Conservation (phyloP, 257 asterid species). For the Jacaranda copaia region DNA sequence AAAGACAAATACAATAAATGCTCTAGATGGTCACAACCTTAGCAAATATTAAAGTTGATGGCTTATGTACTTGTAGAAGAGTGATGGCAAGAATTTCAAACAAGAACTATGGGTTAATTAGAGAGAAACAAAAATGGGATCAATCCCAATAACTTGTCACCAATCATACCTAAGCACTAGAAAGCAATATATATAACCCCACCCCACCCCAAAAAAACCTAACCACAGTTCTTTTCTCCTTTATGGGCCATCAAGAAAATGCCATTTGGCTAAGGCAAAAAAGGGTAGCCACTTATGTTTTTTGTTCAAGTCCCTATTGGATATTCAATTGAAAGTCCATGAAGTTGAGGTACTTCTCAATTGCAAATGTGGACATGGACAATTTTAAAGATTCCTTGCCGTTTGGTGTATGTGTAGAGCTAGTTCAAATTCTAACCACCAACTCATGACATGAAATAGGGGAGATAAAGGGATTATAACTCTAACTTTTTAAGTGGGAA, state of each 20-base stretch:
- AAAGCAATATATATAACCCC: too few relatives aligned
- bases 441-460: too few relatives aligned
- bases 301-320: neutral
- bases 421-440: slow-evolving; percentile 5
- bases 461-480: too few relatives aligned
- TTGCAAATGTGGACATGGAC: slow-evolving; percentile 13
- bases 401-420: slow-evolving; percentile 33
- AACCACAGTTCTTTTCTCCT: too few relatives aligned
- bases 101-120: neutral
- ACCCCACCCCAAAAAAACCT: too few relatives aligned
- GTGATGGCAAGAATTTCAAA: neutral
- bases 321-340: neutral
- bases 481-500: too few relatives aligned
- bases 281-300: slow-evolving; percentile 8
- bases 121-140: neutral
- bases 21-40: too few relatives aligned
- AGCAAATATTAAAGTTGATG: too few relatives aligned
- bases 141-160: neutral
- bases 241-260: slow-evolving; percentile 9
- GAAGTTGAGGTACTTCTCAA: neutral
- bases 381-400: slow-evolving; percentile 30
- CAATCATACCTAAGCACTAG: neutral
- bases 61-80: too few relatives aligned
- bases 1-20: neutral
- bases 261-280: neutral